Conservation (phyloP, 352 stramenopile genomes). For the Thalassiosira hispida region DNA sequence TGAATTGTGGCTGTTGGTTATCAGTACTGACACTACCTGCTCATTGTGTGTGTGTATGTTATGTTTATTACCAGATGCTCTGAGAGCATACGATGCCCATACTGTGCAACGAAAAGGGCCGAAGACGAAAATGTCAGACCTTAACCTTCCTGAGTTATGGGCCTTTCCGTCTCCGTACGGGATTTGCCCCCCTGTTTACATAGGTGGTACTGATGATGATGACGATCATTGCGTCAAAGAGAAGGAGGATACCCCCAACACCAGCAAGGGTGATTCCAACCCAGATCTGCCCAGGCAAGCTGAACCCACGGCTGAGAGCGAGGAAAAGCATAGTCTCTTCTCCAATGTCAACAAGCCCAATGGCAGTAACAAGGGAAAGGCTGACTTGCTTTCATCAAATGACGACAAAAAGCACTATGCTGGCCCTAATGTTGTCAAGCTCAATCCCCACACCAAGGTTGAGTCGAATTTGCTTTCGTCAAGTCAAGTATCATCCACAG, state of each 20-base stretch:
- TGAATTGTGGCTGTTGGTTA: background rate
- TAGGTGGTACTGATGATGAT: background rate
- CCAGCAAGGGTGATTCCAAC: too few species aligned
- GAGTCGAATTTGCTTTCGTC: too few species aligned
- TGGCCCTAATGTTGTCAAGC: too few species aligned
- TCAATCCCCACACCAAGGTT: background rate
- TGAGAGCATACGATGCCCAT: slow-evolving; percentile 22
- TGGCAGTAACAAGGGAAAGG: too few species aligned
- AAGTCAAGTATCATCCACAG: too few species aligned
- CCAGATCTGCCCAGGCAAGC: too few species aligned
- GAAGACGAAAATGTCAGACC: slow-evolving; percentile 4
- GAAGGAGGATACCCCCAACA: too few species aligned
- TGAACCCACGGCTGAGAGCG: too few species aligned
- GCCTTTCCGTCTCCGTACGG: slow-evolving; percentile 4
- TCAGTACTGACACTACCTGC: background rate
- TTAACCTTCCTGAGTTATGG: slow-evolving; percentile 33
- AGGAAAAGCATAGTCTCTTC: too few species aligned
- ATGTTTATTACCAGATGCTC: slow-evolving; percentile 8
- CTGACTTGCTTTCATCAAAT: background rate
- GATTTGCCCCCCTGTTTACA: slow-evolving; percentile 2
- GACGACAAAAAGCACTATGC: too few species aligned
- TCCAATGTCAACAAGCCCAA: too few species aligned
- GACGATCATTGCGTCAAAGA: background rate
- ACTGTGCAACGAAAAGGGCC: slow-evolving; percentile 1
- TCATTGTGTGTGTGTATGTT: background rate